A percentile compares a stretch with the other conserved stretches of the same genome.
These are phyloP conservation scores for Aureobasidium sp. DNA, from an alignment of 2,329 filamentous ascomycete genomes.

Conservation along the genomic window DNA sequence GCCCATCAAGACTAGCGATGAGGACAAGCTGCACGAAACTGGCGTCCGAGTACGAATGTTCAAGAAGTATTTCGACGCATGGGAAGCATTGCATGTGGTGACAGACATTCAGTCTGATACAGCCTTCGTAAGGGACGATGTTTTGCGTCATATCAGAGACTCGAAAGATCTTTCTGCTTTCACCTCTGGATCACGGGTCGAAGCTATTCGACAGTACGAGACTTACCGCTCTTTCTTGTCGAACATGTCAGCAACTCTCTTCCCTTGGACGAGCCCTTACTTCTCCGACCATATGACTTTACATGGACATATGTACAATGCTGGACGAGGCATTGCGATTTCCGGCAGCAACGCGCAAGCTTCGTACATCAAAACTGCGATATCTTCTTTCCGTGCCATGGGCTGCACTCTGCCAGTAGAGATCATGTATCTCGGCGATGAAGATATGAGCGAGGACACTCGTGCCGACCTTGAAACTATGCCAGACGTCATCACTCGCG, in stretches of 20 bases:
- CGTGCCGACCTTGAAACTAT: conserved; percentile 34
- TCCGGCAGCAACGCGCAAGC: conserved; percentile 38
- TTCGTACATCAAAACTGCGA: conserved; percentile 35
- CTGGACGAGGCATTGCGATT: conserved; percentile 36
- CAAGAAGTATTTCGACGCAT: conserved; percentile 32
- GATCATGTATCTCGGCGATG: conserved; percentile 35
- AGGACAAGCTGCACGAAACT: conserved; percentile 31
- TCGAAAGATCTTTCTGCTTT: conserved; percentile 13
- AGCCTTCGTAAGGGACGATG: conserved; percentile 31
- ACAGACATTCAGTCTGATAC: conserved; percentile 22
- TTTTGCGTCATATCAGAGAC: conserved; percentile 31
- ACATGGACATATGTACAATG: conserved; percentile 34
- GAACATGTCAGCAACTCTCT: conserved; percentile 31
- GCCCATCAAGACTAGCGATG: conserved; percentile 30
- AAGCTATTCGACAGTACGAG: conserved; percentile 36
- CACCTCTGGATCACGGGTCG: conserved; percentile 18
- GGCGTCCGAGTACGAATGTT: conserved; percentile 34
- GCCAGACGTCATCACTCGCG: conserved; percentile 36
- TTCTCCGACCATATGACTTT: conserved; percentile 38
- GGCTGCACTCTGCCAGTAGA: conserved; percentile 34
- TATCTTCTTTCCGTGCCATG: conserved; percentile 29
- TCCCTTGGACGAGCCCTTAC: conserved; percentile 34
- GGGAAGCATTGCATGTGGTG: conserved; percentile 30
- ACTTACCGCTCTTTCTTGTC: conserved; percentile 33
- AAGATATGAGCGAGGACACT: conserved; percentile 35